Evolutionary conservation across 495 filamentous ascomycete species (phyloP).

Genomic region (Lasiosphaeria hispida): DNA sequence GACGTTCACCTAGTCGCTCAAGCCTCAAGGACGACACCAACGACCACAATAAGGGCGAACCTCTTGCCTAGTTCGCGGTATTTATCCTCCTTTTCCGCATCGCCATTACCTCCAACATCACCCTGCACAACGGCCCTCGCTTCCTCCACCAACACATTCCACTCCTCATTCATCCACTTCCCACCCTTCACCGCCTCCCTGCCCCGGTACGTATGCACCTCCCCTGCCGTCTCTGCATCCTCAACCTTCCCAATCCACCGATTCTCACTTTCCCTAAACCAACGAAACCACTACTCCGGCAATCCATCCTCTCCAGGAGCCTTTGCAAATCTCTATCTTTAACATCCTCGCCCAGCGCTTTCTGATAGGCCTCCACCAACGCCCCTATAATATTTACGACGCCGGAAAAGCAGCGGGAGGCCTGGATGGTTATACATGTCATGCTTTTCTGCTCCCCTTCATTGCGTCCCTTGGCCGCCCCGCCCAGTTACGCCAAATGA

Average conservation of each 20-base stretch:
- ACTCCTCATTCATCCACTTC: not conserved
- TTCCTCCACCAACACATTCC: conserved; percentile 1
- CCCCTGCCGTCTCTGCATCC: not conserved
- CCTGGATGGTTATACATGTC: not conserved
- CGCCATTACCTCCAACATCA: not conserved
- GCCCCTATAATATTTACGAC: not conserved
- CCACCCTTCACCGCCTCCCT: not conserved
- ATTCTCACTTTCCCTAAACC: not conserved
- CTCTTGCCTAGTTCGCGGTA: not conserved
- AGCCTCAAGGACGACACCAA: too few species aligned
- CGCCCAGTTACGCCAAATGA: too few species aligned
- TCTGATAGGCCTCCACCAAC: not conserved
- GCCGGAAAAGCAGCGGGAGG: not conserved
- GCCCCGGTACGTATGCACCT: not conserved
- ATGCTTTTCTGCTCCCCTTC: not conserved
- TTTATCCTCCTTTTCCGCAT: not conserved
- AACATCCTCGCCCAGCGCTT: not conserved
- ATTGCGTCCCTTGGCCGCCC: not conserved
- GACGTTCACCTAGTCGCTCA: too few species aligned
- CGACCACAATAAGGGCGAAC: too few species aligned
- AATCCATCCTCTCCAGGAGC: not conserved
- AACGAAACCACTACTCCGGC: not conserved
- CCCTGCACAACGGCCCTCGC: not conserved
- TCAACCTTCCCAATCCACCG: conserved; percentile 2
- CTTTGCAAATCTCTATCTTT: not conserved